Percentiles rank a stretch among this genome's conserved stretches.
Evolutionary conservation across 1,284 basidiomycete genomes (phyloP).

Genomic region (Trichosporon ovoides): DNA sequence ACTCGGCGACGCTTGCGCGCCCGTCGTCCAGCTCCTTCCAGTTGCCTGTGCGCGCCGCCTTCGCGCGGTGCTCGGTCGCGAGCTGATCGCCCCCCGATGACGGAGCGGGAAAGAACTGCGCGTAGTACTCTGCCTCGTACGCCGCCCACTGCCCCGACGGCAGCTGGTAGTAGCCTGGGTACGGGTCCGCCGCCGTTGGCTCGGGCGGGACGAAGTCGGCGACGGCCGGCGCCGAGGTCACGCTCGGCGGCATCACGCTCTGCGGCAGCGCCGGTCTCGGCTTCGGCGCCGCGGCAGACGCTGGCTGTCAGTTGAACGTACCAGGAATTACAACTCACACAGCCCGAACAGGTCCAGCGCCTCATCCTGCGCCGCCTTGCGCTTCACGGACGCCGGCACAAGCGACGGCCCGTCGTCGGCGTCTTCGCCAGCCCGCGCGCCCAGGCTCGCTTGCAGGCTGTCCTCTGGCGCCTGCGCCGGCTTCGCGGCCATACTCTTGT

Average conservation of each 20-base stretch:
- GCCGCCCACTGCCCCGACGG: conserved; percentile 74
- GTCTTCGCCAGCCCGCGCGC: conserved; percentile 18
- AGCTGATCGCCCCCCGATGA: not conserved
- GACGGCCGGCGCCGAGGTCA: conserved; percentile 41
- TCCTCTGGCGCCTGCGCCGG: not conserved
- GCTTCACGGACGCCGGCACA: conserved; percentile 21
- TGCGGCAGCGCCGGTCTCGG: not conserved
- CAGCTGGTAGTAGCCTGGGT: conserved; percentile 81
- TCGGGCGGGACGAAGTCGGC: conserved; percentile 65
- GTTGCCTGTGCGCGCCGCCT: conserved; percentile 20
- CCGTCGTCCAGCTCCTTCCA: conserved; percentile 41
- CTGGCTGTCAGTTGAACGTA: not conserved
- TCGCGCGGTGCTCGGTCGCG: conserved; percentile 11
- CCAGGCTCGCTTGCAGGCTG: not conserved
- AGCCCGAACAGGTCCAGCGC: conserved; percentile 46
- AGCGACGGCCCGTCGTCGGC: conserved; percentile 23
- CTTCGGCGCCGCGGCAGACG: conserved; percentile 16
- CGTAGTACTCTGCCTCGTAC: conserved; percentile 70
- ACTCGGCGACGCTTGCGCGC: conserved; percentile 26
- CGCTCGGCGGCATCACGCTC: conserved; percentile 29
- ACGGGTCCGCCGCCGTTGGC: conserved; percentile 67
- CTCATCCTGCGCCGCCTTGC: conserved; percentile 15
- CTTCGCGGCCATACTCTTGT: conserved; percentile 31
- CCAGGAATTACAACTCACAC: conserved; percentile 22
- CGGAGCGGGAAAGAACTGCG: conserved; percentile 53